Evolutionary conservation across 208 protist genomes (phyloP).

Genomic region (Tritrichomonas musculus): DNA sequence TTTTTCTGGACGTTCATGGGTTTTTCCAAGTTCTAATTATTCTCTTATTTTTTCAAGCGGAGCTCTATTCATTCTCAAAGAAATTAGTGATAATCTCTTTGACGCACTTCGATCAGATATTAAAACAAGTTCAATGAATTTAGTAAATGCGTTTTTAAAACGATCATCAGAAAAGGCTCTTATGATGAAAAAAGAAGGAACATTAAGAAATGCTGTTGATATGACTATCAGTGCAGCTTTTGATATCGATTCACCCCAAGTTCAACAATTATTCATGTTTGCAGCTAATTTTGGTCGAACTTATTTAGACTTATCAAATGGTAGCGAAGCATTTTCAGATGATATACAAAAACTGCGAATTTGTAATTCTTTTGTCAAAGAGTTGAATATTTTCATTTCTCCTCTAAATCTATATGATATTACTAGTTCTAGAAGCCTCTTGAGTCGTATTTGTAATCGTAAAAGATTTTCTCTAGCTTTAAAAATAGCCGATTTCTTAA

Average conservation of each 20-base stretch:
- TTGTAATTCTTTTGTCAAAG: not conserved
- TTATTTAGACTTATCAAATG: not conserved
- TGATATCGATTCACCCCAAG: not conserved
- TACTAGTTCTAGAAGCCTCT: not conserved
- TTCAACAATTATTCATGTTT: not conserved
- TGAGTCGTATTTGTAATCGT: not conserved
- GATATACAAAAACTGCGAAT: not conserved
- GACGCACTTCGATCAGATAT: too few species aligned
- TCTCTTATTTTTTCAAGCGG: too few species aligned
- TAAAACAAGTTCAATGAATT: not conserved
- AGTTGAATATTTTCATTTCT: not conserved
- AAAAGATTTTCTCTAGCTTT: not conserved
- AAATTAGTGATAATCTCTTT: too few species aligned
- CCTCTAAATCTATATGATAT: not conserved
- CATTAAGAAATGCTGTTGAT: not conserved
- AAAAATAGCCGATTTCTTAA: not conserved
- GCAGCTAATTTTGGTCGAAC: not conserved
- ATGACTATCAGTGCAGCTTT: not conserved
- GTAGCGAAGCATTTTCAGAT: not conserved
- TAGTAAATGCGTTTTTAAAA: not conserved
- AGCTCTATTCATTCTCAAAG: not conserved
- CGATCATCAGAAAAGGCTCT: not conserved
- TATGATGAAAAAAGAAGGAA: not conserved
- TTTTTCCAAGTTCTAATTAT: too few species aligned
- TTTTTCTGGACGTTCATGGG: not conserved